Evolutionary conservation across 2,329 filamentous ascomycete genomes (phyloP).

Genomic region (Ophiocordyceps polyrhachis-furcata): DNA sequence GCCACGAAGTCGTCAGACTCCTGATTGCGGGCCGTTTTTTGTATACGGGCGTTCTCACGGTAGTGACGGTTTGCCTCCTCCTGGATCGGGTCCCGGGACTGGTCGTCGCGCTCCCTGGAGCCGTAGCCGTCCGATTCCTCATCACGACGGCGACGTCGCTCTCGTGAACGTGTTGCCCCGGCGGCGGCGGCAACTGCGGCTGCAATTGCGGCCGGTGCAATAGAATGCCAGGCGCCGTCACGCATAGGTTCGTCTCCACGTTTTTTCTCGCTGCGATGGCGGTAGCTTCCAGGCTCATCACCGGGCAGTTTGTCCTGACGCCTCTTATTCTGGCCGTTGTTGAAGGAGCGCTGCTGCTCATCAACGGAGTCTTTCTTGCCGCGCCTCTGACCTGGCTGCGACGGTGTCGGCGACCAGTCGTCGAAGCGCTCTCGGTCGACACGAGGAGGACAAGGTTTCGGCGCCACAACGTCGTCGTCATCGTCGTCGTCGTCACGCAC

Average conservation of each 20-base stretch:
- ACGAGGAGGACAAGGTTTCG: constrained; percentile 7
- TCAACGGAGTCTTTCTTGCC: constrained; percentile 33
- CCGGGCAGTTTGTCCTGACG: constrained; percentile 4
- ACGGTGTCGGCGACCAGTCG: constrained; percentile 12
- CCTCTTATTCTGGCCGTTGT: constrained; percentile 11
- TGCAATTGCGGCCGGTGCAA: constrained; percentile 25
- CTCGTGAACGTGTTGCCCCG: constrained; percentile 18
- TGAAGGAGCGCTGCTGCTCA: constrained; percentile 17
- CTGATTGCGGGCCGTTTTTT: constrained; percentile 30
- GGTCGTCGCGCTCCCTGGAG: constrained; percentile 12
- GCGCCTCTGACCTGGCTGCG: constrained; percentile 16
- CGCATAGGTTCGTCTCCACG: constrained; percentile 24
- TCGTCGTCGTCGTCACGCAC: constrained; percentile 31
- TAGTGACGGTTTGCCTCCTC: constrained; percentile 40
- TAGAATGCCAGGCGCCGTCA: constrained; percentile 27
- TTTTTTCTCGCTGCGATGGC: constrained; percentile 18
- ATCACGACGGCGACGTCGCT: constrained; percentile 12
- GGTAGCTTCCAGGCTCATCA: constrained; percentile 4
- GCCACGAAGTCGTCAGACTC: constrained; percentile 35
- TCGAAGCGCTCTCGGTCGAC: constrained; percentile 35
- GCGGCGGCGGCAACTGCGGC: constrained; percentile 24
- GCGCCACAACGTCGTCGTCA: constrained; percentile 15
- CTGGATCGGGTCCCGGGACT: constrained; percentile 22
- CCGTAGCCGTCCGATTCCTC: constrained; percentile 13
- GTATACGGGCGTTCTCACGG: constrained; percentile 33